Base-by-base conservation (phyloP, 805 yeast genomes). In the Teunomyces lycoperdinae region DNA sequence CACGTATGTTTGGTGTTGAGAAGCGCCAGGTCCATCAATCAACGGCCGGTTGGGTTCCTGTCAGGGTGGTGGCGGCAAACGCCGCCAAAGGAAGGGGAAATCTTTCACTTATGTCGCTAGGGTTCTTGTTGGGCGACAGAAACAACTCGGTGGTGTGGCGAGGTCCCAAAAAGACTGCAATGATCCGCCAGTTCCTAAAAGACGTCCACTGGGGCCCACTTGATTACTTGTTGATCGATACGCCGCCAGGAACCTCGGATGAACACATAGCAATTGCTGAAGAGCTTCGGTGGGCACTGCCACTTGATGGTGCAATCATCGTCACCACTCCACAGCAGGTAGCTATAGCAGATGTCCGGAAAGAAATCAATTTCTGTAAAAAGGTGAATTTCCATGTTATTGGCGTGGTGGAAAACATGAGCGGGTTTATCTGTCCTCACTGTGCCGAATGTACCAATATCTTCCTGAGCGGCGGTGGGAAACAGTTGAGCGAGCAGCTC, bases 201-300 rank as follows among this genome's bases (percentile, higher is more conserved):
- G 98, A 94, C 63, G 96, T 92, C 1, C 80, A 80, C 27, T 94
- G 99, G 99, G 96, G 89, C 0, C 70, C 68, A 13, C 81, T 89
- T 47, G 82, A 85, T 58, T 92, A 87, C 61, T 68, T 92, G 47
- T 68, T 94, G 29, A 90, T 94, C 5, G 99, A 94, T 63, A 94
- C 99, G 0, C 99, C 99, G 0, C 99, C 99, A 0, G 99, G 99
- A 0, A 94, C 99, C 0, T 87, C 96, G 0, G 99, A 94, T 66
- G 99, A 94, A 64, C 99, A 94, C 64, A 94, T 94, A 33, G 90
- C 97, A 3, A 86, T 95, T 33, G 97, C 97, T 4, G 98, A 94
- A 61, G 96, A 90, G 64, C 74, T 94, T 35, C 69, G 85, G 48
- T 77, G 69, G 62, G 83, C 83, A 0, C 75, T 76, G 26, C 89